Base-by-base conservation (phyloP, 106 monocot species). In the Dendrobium chrysotoxum region DNA sequence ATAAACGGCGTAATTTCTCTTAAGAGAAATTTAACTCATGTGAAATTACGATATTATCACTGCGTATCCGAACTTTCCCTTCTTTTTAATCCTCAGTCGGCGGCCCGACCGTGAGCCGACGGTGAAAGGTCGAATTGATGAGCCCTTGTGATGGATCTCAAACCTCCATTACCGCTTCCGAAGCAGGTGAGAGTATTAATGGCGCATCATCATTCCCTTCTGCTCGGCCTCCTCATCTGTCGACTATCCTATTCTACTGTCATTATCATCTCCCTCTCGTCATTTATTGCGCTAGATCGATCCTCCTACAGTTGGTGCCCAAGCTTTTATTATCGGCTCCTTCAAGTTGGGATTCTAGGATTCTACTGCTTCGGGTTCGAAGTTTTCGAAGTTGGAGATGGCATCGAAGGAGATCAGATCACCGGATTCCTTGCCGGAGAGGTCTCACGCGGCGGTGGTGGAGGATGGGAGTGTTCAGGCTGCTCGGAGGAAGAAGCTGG, bases 381-480 rank as follows among this genome's bases (percentile, higher is more conserved):
- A 20, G 4, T 57, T 20, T 17, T 5, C 18, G 57, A 18, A 17
- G 31, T 31, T 65, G 42, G 54, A 10, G 67, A 88, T 88, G 90
- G 88, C 78, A 40, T 79, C 88, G n/a, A 88, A 72, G 75, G 90
- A 91, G 86, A 91, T 88, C 64, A 68, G n/a, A 64, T 91, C 83
- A 20, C 81, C 83, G 72, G 86, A 73, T 71, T 26, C 18, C 58
- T 25, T 35, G 76, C 57, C 87, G 72, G 87, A 50, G 76, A 77
- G 38, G 31, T 80, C 81, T 21, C 76, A 81, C 82, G 82, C 50
- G 42, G 58, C 13, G 44, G 78, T 3, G 28, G 71, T 28, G 6
- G 3, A 13, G 79, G 73, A 81, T 13, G 80, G 45, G 47, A 28
- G 44, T 15, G 18, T 45, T 53, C 78, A 79, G 30, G 31, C 53